phyloP scores from a whole-genome alignment of 2,329 filamentous ascomycete species.

The Zopfia rhizophila region DNA sequence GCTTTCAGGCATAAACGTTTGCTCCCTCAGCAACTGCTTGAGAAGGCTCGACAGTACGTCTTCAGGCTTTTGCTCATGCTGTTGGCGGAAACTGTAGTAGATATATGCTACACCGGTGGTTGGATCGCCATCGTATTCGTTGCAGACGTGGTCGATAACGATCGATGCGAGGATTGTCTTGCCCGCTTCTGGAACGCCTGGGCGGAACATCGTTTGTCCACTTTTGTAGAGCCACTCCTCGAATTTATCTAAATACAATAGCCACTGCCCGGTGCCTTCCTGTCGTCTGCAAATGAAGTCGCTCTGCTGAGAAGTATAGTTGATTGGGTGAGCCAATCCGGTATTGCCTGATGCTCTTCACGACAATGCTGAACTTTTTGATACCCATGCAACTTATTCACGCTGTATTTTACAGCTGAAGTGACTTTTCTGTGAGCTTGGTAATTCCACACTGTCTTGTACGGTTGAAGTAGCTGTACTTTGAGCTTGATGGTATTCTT shows the following conservation, averaged over 20 bases:
- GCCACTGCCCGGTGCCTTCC: slow-evolving; percentile 26
- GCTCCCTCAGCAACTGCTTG: slow-evolving; percentile 42
- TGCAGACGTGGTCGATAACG: slow-evolving; percentile 24
- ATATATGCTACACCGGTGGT: slow-evolving; percentile 43
- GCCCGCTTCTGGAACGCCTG: slow-evolving; percentile 30
- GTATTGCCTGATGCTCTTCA: too few species aligned
- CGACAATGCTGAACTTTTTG: too few species aligned
- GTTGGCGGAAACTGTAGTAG: slow-evolving; percentile 42
- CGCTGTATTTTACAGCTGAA: too few species aligned
- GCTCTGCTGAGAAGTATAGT: slow-evolving; percentile 22
- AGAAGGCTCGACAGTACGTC: slow-evolving; percentile 39
- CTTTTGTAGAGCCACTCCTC: slow-evolving; percentile 4
- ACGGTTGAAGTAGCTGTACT: too few species aligned
- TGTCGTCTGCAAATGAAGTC: slow-evolving; percentile 20
- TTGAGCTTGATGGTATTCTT: too few species aligned
- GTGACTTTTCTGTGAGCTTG: too few species aligned
- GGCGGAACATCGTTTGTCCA: slow-evolving; percentile 25
- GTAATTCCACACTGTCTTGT: too few species aligned
- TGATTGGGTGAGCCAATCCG: too few species aligned
- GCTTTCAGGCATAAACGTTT: slow-evolving; percentile 17
- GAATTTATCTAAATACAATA: slow-evolving; percentile 18
- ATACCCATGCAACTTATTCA: too few species aligned
- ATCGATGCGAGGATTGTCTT: slow-evolving; percentile 32
- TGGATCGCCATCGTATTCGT: not conserved
- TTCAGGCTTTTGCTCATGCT: slow-evolving; percentile 27